These are phyloP conservation scores for Hypholoma sublateritium DNA, from an alignment of 768 basidiomycete species.

Conservation along the genomic window DNA sequence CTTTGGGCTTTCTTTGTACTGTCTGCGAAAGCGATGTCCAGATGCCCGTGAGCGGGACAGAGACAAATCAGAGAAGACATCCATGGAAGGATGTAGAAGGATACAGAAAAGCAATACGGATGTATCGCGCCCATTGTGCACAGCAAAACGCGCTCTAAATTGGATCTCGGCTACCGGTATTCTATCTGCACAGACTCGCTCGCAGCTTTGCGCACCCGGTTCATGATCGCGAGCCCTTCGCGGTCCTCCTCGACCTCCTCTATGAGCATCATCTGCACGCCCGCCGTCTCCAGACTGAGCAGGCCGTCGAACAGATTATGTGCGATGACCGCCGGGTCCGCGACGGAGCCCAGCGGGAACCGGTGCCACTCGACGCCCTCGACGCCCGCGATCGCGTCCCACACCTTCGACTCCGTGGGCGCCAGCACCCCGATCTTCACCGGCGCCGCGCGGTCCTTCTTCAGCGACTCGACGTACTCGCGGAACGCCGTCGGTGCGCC, in stretches of 20 bases:
- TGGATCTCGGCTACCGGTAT: neutral
- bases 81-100: too few relatives aligned
- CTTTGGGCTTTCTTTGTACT: too few relatives aligned
- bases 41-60: too few relatives aligned
- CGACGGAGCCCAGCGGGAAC: constrained; percentile 49
- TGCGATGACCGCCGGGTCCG: constrained; percentile 68
- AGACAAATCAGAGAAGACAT: too few relatives aligned
- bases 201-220: constrained; percentile 88
- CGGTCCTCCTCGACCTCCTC: constrained; percentile 80
- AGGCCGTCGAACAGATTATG: constrained; percentile 87
- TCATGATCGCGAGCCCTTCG: constrained; percentile 94
- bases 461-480: neutral
- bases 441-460: neutral
- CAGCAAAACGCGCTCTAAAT: neutral
- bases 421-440: constrained; percentile 67
- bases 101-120: too few relatives aligned
- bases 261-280: constrained; percentile 80
- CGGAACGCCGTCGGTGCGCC: neutral
- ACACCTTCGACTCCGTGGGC: constrained; percentile 55
- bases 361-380: constrained; percentile 52
- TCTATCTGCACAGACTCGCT: constrained; percentile 39
- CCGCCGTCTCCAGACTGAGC: constrained; percentile 71
- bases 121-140: too few relatives aligned
- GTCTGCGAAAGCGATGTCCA: too few relatives aligned
- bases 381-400: constrained; percentile 27